phyloP scores from a whole-genome alignment of 2,329 filamentous ascomycete species.

The Colletotrichum viniferum region DNA sequence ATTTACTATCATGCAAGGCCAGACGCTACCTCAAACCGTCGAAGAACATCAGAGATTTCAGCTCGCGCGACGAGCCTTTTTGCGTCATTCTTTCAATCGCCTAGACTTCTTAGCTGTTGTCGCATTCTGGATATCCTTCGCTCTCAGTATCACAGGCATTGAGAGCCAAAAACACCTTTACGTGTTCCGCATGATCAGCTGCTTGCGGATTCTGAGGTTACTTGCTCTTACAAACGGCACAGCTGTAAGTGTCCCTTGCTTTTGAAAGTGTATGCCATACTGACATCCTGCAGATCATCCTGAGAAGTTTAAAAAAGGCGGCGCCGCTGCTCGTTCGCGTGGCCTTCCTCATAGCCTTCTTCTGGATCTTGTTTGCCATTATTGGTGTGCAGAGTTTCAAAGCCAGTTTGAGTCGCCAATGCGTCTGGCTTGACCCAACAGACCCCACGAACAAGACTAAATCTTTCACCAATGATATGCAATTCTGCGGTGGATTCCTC shows the following conservation, averaged over 20 bases:
- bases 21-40: slow-evolving; percentile 63
- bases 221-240: slow-evolving; percentile 92
- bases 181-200: slow-evolving; percentile 96
- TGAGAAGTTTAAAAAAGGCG: slow-evolving; percentile 93
- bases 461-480: slow-evolving; percentile 66
- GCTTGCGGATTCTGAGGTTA: slow-evolving; percentile 89
- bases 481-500: slow-evolving; percentile 88
- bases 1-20: slow-evolving; percentile 76
- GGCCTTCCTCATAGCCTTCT: slow-evolving; percentile 92
- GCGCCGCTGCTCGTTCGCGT: slow-evolving; percentile 91
- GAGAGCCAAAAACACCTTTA: slow-evolving; percentile 77
- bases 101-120: slow-evolving; percentile 93
- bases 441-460: slow-evolving; percentile 58
- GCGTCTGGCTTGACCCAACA: slow-evolving; percentile 74
- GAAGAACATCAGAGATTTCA: slow-evolving; percentile 84
- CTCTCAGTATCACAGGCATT: slow-evolving; percentile 70
- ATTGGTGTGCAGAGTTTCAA: slow-evolving; percentile 97
- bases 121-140: slow-evolving; percentile 93
- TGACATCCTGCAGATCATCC: slow-evolving; percentile 70
- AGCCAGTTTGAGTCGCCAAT: slow-evolving; percentile 76
- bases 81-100: slow-evolving; percentile 94
- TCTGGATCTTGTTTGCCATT: slow-evolving; percentile 97
- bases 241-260: slow-evolving; percentile 61
- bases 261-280: no score
- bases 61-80: slow-evolving; percentile 87